These are phyloP conservation scores for Fusarium xyrophilum DNA, from an alignment of 2,329 filamentous ascomycete species.

Conservation along the genomic window DNA sequence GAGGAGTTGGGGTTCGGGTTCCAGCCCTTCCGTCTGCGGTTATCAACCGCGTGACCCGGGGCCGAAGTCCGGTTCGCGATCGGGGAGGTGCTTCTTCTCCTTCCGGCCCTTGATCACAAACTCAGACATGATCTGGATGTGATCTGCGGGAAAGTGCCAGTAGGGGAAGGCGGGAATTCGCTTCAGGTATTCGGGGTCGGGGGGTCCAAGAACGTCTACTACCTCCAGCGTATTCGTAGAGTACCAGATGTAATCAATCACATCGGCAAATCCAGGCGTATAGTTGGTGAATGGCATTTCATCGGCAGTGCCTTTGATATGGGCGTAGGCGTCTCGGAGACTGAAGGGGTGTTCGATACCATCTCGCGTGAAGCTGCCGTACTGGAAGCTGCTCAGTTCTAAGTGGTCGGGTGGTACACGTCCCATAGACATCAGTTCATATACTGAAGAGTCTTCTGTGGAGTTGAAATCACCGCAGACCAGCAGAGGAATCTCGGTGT, in stretches of 20 bases:
- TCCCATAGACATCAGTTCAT: slow-evolving; percentile 85
- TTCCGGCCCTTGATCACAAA: slow-evolving; percentile 89
- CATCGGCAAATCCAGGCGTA: slow-evolving; percentile 87
- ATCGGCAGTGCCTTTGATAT: slow-evolving; percentile 80
- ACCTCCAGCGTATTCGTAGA: slow-evolving; percentile 88
- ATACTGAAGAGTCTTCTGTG: slow-evolving; percentile 83
- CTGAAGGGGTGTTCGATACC: slow-evolving; percentile 96
- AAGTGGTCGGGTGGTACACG: slow-evolving; percentile 78
- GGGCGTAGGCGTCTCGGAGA: slow-evolving; percentile 86
- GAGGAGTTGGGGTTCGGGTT: slow-evolving; percentile 1
- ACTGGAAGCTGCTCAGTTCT: slow-evolving; percentile 81
- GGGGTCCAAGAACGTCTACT: slow-evolving; percentile 81
- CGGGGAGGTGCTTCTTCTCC: slow-evolving; percentile 73
- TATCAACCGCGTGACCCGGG: slow-evolving; percentile 44
- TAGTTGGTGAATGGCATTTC: slow-evolving; percentile 96
- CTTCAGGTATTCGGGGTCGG: slow-evolving; percentile 84
- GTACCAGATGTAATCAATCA: slow-evolving; percentile 98
- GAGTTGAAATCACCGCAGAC: slow-evolving; percentile 98
- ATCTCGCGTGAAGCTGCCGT: slow-evolving; percentile 90
- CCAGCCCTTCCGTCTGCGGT: slow-evolving; percentile 14
- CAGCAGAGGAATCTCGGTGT: slow-evolving; percentile 86
- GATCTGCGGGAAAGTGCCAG: slow-evolving; percentile 93
- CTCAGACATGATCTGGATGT: slow-evolving; percentile 87
- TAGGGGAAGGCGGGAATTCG: slow-evolving; percentile 91
- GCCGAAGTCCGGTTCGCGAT: slow-evolving; percentile 70